phyloP scores from a whole-genome alignment of 768 basidiomycete species.

The Amanita rimosa region DNA sequence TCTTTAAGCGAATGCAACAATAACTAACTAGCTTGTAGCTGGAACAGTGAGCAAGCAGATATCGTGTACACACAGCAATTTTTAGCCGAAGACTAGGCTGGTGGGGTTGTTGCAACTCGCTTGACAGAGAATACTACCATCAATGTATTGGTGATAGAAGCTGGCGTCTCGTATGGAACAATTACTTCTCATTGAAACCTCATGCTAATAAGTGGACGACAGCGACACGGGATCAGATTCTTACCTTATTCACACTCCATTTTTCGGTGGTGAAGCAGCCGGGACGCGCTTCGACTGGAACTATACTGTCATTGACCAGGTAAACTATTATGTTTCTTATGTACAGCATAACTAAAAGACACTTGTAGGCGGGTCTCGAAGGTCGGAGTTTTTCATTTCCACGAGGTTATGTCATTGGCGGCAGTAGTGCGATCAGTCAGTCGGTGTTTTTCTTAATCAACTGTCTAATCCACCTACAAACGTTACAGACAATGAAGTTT shows the following conservation, averaged over 20 bases:
- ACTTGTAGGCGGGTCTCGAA: slow-evolving; percentile 10
- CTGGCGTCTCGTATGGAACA: slow-evolving; percentile 16
- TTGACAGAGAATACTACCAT: slow-evolving; percentile 25
- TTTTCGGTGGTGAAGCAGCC: not conserved
- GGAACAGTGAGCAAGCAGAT: not conserved
- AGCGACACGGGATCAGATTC: slow-evolving; percentile 1
- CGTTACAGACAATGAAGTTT: slow-evolving; percentile 1
- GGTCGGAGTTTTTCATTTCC: slow-evolving; percentile 13
- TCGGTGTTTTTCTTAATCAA: not conserved
- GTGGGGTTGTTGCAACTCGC: slow-evolving; percentile 32
- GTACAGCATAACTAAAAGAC: too few species aligned
- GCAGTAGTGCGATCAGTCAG: slow-evolving; percentile 19
- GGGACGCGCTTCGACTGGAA: slow-evolving; percentile 18
- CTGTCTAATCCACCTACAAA: not conserved
- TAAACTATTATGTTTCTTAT: not conserved
- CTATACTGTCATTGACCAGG: slow-evolving; percentile 15
- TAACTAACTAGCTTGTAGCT: not conserved
- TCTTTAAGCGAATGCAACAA: not conserved
- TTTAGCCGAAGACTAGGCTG: slow-evolving; percentile 21
- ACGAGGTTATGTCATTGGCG: slow-evolving; percentile 18
- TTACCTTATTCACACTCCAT: slow-evolving; percentile 6
- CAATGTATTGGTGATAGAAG: slow-evolving; percentile 29
- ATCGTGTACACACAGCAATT: not conserved
- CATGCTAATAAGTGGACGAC: slow-evolving; percentile 7
- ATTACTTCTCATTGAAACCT: not conserved